Evolutionary conservation across 306 rosid genomes (phyloP), one percentile per base, ranked within the genome.

Genomic region (Cucumis melo): DNA sequence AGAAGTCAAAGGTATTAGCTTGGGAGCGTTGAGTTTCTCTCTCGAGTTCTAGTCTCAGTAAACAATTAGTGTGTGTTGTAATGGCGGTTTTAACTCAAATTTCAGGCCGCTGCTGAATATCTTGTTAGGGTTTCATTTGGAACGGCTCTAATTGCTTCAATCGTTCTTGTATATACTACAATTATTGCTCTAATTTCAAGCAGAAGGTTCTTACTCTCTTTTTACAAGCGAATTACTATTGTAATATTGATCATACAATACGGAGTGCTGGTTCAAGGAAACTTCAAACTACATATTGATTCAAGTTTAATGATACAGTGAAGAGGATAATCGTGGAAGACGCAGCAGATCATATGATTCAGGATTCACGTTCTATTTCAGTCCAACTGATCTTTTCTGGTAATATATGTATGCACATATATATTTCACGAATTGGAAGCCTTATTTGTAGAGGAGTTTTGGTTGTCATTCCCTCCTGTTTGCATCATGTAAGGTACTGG

Each of bases 111-210:
- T 8, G 85, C 86, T 7, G 97, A 89, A 87, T 94, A 94, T 85
- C 66, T 94, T 80, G 90, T 91, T 17, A 87, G 99, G 86, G 97
- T 94, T 81, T 89, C 99, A 15, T 94, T 94, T 86, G 99, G 99
- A 58, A 94, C 98, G 24, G 96, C 98, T 27, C 86, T 94, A 17
- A 90, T 92, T 79, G 99, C 93, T 27, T 94, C 99, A 19, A 90
- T 94, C 75, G 91, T 94, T 84, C 81, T 94, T 83, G 99, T 94
- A 85, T 94, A 90, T 80, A 92, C 99, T 50, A 87, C 99, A 23
- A 94, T 94, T 58, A 87, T 94, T 84, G 98, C 97, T 80, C 85
- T 92, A 80, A 16, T 89, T 79, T 87, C 96, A 75, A 88, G 99
- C 82, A 85, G 91, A 81, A 88, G 97, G 98, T 94, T 77, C 76